phyloP scores from a whole-genome alignment of 1,284 basidiomycete genomes.

The Fomitiporia mediterranea region DNA sequence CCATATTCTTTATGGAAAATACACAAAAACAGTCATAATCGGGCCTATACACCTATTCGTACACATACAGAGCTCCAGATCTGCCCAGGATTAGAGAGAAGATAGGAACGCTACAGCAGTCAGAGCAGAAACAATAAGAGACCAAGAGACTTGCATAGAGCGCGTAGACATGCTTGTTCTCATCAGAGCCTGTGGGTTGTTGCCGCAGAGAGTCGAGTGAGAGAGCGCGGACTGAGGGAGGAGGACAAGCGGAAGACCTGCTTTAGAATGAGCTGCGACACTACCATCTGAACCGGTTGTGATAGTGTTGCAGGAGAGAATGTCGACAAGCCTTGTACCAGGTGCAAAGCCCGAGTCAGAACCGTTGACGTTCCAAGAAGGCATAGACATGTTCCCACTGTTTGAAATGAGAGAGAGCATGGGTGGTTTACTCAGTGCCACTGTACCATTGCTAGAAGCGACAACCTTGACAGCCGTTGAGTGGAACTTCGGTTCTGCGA shows the following conservation, averaged over 20 bases:
- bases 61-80: neutral
- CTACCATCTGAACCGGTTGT: conserved; percentile 43
- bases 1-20: too few relatives aligned
- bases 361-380: conserved; percentile 44
- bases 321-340: conserved; percentile 53
- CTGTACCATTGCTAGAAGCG: conserved; percentile 38
- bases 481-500: conserved; percentile 43
- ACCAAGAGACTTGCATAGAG: neutral
- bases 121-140: neutral
- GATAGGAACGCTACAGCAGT: neutral
- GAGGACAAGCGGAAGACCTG: conserved; percentile 36
- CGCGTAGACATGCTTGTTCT: neutral
- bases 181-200: neutral
- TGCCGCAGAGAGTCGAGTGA: conserved; percentile 19
- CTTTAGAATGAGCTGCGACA: conserved; percentile 31
- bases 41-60: neutral
- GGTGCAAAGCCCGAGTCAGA: conserved; percentile 40
- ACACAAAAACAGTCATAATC: too few relatives aligned
- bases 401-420: conserved; percentile 66
- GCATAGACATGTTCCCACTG: conserved; percentile 39
- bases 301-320: conserved; percentile 49
- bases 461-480: conserved; percentile 51
- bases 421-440: conserved; percentile 61
- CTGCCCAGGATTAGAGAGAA: neutral
- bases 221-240: conserved; percentile 18